These are phyloP conservation scores for Cystobasidiaceae sp. DNA, from an alignment of 1,284 basidiomycete species.

Conservation along the genomic window DNA sequence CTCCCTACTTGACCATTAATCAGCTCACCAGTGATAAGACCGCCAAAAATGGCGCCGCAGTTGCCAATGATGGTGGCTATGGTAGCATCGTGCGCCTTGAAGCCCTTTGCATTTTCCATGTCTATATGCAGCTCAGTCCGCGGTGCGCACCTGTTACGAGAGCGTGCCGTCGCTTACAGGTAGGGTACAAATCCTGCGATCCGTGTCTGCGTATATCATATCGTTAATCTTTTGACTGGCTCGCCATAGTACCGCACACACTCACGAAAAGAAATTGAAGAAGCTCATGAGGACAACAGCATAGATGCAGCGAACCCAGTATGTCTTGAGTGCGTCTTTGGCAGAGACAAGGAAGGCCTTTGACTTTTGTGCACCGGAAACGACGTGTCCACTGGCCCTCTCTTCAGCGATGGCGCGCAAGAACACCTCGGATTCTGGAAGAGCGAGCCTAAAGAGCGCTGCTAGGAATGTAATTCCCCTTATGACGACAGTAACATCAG, in stretches of 20 bases:
- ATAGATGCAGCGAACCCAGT: constrained; percentile 84
- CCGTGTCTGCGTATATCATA: not conserved
- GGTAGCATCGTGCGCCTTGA: constrained; percentile 58
- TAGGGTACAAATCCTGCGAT: constrained; percentile 38
- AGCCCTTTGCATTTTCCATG: constrained; percentile 51
- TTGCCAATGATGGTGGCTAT: constrained; percentile 88
- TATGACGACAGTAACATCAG: not conserved
- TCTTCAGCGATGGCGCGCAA: constrained; percentile 45
- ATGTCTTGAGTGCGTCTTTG: constrained; percentile 67
- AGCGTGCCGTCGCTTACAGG: constrained; percentile 29
- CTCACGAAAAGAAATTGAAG: constrained; percentile 86
- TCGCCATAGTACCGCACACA: constrained; percentile 51
- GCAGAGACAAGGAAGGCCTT: constrained; percentile 66
- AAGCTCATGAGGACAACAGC: constrained; percentile 55
- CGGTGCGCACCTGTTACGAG: not conserved
- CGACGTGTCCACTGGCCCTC: constrained; percentile 48
- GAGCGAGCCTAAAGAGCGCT: constrained; percentile 61
- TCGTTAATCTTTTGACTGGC: not conserved
- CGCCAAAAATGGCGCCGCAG: constrained; percentile 57
- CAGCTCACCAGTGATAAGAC: constrained; percentile 60
- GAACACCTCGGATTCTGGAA: constrained; percentile 81
- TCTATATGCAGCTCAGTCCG: constrained; percentile 61
- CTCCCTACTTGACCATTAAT: not conserved
- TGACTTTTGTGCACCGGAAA: constrained; percentile 54
- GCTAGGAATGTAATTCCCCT: constrained; percentile 69